Percentiles rank a stretch among this genome's conserved stretches.
phyloP scores from a whole-genome alignment of 2,329 filamentous ascomycete species.

The Elsinoe batatas region DNA sequence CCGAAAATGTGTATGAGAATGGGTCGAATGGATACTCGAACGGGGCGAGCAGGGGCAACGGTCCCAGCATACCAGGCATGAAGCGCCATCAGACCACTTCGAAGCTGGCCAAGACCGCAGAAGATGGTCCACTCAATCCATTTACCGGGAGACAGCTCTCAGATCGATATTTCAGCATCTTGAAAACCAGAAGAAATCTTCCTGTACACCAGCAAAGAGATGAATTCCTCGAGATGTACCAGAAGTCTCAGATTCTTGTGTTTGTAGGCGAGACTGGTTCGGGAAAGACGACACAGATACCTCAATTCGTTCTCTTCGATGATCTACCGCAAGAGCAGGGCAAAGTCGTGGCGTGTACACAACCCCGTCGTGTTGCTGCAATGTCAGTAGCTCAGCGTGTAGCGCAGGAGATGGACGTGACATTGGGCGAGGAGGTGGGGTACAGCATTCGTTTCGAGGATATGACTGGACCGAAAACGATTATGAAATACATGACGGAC shows the following conservation, averaged over 20 bases:
- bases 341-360: constrained; percentile 94
- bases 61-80: constrained; percentile 47
- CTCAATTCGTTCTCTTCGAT: constrained; percentile 95
- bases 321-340: constrained; percentile 76
- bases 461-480: constrained; percentile 74
- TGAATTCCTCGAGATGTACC: constrained; percentile 89
- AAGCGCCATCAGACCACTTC: constrained; percentile 73
- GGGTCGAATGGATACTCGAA: constrained; percentile 23
- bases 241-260: constrained; percentile 88
- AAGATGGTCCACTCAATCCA: constrained; percentile 73
- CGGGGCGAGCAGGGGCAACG: constrained; percentile 21
- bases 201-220: constrained; percentile 88
- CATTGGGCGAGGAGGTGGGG: constrained; percentile 85
- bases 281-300: constrained; percentile 98
- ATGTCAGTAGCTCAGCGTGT: constrained; percentile 99
- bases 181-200: constrained; percentile 72
- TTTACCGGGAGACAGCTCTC: constrained; percentile 74
- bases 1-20: constrained; percentile 20
- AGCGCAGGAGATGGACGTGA: constrained; percentile 90
- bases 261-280: constrained; percentile 99
- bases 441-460: constrained; percentile 99
- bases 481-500: constrained; percentile 99
- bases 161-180: constrained; percentile 78
- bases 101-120: constrained; percentile 58
- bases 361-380: constrained; percentile 92